Conservation (phyloP, 1,139 yeast genomes). For the Eremothecium coryli region DNA sequence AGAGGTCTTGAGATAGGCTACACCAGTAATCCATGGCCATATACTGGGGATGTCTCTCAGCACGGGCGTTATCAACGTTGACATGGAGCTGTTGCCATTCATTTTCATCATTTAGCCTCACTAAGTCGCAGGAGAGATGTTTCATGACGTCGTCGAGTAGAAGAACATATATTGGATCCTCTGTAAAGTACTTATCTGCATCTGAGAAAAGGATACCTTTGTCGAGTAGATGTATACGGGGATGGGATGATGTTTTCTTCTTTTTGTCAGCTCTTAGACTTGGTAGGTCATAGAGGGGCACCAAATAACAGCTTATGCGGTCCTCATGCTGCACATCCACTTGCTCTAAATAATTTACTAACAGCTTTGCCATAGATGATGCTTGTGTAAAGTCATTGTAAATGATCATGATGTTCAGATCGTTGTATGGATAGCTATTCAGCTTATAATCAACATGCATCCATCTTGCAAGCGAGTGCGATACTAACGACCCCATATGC, state of each 20-base stretch:
- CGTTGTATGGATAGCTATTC: conserved; percentile 27
- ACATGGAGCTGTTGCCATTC: conserved; percentile 23
- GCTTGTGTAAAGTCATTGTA: conserved; percentile 24
- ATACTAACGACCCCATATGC: conserved; percentile 18
- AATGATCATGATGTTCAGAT: conserved; percentile 24
- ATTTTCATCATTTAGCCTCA: conserved; percentile 10
- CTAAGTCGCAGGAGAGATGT: conserved; percentile 23
- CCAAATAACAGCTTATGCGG: conserved; percentile 19
- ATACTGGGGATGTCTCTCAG: conserved; percentile 8
- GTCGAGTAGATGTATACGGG: conserved; percentile 5
- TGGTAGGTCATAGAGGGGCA: conserved; percentile 21
- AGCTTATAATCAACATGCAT: conserved; percentile 25
- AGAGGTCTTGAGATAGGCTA: conserved; percentile 11
- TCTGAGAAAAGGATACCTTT: conserved; percentile 8
- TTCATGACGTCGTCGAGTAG: conserved; percentile 25
- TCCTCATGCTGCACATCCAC: conserved; percentile 17
- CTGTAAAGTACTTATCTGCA: conserved; percentile 12
- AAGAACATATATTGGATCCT: conserved; percentile 26
- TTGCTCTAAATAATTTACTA: conserved; percentile 17
- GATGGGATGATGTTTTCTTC: neutral
- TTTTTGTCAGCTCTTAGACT: neutral
- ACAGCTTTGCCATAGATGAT: conserved; percentile 12
- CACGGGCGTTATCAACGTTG: conserved; percentile 8
- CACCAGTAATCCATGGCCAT: conserved; percentile 23
- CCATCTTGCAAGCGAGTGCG: conserved; percentile 26